These are phyloP conservation scores for Sisymbrium irio DNA, from an alignment of 345 rosid species.

Conservation along the genomic window DNA sequence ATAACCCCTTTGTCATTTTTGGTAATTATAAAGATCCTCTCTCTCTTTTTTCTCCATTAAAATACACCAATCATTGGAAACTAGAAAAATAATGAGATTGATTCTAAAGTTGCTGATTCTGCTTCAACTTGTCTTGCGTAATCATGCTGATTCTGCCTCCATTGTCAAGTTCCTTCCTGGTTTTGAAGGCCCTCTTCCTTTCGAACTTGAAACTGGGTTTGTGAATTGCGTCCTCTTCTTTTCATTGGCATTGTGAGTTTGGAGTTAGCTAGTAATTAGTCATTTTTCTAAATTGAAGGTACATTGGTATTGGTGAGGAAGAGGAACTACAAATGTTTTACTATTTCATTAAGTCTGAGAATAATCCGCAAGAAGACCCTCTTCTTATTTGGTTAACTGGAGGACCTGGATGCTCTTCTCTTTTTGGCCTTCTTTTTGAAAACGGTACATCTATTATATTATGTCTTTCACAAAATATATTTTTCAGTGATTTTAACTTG, in stretches of 20 bases:
- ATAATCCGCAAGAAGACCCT: conserved; percentile 36
- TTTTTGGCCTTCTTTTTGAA: conserved; percentile 18
- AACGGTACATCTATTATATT: conserved; percentile 21
- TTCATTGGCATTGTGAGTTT: not conserved
- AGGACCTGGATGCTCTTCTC: conserved; percentile 43
- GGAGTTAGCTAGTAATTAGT: not conserved
- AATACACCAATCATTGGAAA: not conserved
- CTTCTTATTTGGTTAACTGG: conserved; percentile 37
- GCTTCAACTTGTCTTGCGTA: not conserved
- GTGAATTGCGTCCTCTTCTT: not conserved
- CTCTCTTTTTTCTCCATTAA: not conserved
- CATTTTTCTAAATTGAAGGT: conserved; percentile 14
- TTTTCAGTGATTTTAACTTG: not conserved
- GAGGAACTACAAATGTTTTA: conserved; percentile 33
- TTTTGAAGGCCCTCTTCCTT: conserved; percentile 43
- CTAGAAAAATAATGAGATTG: not conserved
- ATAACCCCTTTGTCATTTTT: not conserved
- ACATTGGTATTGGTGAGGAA: conserved; percentile 24
- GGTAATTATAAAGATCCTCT: not conserved
- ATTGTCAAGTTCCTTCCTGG: conserved; percentile 39
- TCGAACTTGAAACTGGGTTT: conserved; percentile 54
- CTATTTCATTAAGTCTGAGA: conserved; percentile 36
- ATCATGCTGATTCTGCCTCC: conserved; percentile 23
- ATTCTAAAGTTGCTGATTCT: not conserved
- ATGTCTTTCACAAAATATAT: not conserved